Percentiles rank a stretch among this genome's conserved stretches.
Conservation (phyloP, 2,329 filamentous ascomycete genomes). For the Ophiocordyceps camponoti-saundersi region DNA sequence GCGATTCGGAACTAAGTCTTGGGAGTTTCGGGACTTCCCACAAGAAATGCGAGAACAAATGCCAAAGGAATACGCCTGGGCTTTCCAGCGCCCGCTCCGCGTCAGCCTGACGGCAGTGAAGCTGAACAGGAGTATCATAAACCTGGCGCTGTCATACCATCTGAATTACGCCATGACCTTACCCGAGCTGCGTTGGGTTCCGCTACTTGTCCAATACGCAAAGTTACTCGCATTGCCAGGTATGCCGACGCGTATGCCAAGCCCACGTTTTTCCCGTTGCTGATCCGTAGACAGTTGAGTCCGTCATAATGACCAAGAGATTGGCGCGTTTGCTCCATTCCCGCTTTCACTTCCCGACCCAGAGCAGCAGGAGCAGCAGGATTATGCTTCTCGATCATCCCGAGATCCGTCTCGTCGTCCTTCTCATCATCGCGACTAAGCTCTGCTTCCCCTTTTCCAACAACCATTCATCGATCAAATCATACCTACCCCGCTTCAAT, state of each 20-base stretch:
- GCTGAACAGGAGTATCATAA: conserved; percentile 47
- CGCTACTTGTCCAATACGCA: conserved; percentile 53
- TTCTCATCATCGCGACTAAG: conserved; percentile 63
- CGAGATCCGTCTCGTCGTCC: conserved; percentile 54
- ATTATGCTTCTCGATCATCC: conserved; percentile 43
- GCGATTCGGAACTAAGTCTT: not conserved
- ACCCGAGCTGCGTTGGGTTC: conserved; percentile 53
- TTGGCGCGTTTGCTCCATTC: conserved; percentile 35
- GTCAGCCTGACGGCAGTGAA: conserved; percentile 30
- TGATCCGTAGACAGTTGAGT: conserved; percentile 36
- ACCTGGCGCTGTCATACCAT: conserved; percentile 46
- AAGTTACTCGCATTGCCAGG: conserved; percentile 58
- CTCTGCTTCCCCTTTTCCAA: conserved; percentile 60
- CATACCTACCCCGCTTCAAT: conserved; percentile 27
- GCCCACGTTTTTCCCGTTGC: not conserved
- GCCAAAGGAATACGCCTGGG: conserved; percentile 40
- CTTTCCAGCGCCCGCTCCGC: conserved; percentile 33
- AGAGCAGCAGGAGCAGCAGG: conserved; percentile 20
- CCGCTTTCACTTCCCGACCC: conserved; percentile 30
- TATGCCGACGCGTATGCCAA: conserved; percentile 18
- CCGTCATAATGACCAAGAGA: conserved; percentile 17
- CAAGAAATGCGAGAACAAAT: conserved; percentile 48
- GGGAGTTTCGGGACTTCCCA: conserved; percentile 40
- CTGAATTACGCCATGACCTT: conserved; percentile 53
- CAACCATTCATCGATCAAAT: conserved; percentile 20